These are phyloP conservation scores for Phytophthora kernoviae DNA, from an alignment of 352 stramenopile genomes.

Conservation along the genomic window DNA sequence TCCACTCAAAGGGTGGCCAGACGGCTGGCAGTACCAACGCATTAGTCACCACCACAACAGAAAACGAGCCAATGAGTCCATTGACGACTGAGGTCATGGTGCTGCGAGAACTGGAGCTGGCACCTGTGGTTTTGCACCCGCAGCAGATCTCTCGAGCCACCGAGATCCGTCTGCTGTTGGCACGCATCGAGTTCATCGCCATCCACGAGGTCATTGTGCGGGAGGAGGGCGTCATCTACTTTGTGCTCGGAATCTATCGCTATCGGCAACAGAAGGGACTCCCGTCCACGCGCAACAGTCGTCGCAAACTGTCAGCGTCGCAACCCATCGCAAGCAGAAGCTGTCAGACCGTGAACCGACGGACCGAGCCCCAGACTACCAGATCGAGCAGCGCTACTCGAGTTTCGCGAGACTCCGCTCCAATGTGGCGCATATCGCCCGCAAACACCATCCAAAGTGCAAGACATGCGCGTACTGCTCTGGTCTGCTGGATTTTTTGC, in stretches of 20 bases:
- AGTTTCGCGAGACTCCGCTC: slow-evolving; percentile 58
- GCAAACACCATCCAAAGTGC: slow-evolving; percentile 56
- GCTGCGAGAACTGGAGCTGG: slow-evolving; percentile 46
- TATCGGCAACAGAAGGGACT: slow-evolving; percentile 61
- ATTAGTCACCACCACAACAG: background rate
- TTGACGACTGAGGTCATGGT: slow-evolving; percentile 31
- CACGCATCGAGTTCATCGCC: slow-evolving; percentile 60
- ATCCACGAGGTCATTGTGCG: slow-evolving; percentile 55
- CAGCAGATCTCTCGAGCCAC: slow-evolving; percentile 60
- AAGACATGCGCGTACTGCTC: slow-evolving; percentile 53
- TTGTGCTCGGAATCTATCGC: slow-evolving; percentile 64
- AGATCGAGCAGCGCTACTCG: slow-evolving; percentile 71
- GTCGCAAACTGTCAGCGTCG: slow-evolving; percentile 20
- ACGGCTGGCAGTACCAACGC: background rate
- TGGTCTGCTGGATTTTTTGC: slow-evolving; percentile 49
- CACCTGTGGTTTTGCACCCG: slow-evolving; percentile 48
- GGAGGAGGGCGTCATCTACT: slow-evolving; percentile 60
- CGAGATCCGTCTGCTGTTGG: slow-evolving; percentile 58
- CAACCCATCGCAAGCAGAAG: slow-evolving; percentile 7
- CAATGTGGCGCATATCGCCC: slow-evolving; percentile 48
- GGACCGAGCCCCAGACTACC: slow-evolving; percentile 48
- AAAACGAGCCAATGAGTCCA: slow-evolving; percentile 5
- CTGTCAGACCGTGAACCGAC: slow-evolving; percentile 15
- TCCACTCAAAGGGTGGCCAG: slow-evolving; percentile 6
- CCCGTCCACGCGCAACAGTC: slow-evolving; percentile 33